A percentile compares a stretch with the other conserved stretches of the same genome.
Evolutionary conservation across 2,329 filamentous ascomycete species (phyloP).

Genomic region (Sporothrix brasiliensis): DNA sequence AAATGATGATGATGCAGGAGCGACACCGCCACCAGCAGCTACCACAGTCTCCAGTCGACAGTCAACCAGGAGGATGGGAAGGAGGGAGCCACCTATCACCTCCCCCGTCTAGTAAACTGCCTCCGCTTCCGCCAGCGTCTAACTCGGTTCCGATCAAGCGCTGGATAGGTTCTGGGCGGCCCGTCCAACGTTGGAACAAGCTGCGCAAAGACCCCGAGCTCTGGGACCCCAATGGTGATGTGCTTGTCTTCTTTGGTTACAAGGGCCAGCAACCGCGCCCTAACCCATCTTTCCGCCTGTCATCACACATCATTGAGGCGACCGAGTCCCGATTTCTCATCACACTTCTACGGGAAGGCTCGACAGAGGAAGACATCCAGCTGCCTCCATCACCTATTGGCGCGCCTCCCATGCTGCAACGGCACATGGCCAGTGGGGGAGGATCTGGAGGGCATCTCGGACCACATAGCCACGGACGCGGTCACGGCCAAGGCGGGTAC

Average conservation of each 20-base stretch:
- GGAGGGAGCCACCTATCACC: conserved; percentile 40
- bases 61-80: conserved; percentile 38
- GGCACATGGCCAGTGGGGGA: conserved; percentile 36
- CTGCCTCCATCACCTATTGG: conserved; percentile 50
- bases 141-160: conserved; percentile 52
- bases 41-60: conserved; percentile 11
- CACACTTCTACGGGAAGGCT: conserved; percentile 57
- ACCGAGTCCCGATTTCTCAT: conserved; percentile 60
- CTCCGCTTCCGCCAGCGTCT: conserved; percentile 46
- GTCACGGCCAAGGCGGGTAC: conserved; percentile 33
- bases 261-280: conserved; percentile 50
- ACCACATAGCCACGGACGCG: conserved; percentile 34
- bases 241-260: conserved; percentile 58
- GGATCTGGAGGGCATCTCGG: conserved; percentile 37
- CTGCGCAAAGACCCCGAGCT: conserved; percentile 62
- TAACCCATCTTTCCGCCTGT: conserved; percentile 59
- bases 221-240: conserved; percentile 64
- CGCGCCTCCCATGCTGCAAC: conserved; percentile 48
- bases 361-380: conserved; percentile 52
- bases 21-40: conserved; percentile 30
- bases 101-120: conserved; percentile 50
- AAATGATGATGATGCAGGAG: conserved; percentile 27
- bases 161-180: conserved; percentile 56
- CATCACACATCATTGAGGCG: conserved; percentile 61
- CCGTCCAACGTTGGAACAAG: conserved; percentile 59